Evolutionary conservation across 495 filamentous ascomycete genomes (phyloP).

Genomic region (Podospora fimiseda): DNA sequence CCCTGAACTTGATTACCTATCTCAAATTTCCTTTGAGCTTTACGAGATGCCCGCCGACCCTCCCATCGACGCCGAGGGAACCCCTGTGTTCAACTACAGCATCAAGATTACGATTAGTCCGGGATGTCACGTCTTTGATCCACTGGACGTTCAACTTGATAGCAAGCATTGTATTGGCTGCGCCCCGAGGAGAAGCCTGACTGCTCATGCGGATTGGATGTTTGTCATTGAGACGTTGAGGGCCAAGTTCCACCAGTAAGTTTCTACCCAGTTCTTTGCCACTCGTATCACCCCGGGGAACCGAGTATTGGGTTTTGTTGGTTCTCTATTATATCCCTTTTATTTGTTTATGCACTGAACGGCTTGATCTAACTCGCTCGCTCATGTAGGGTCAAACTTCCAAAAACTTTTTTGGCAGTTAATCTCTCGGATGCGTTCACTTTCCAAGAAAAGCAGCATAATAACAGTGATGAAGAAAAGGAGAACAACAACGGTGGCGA

Average conservation of each 20-base stretch:
- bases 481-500: conserved; percentile 4
- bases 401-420: conserved; percentile 86
- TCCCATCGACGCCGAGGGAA: conserved; percentile 34
- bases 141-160: conserved; percentile 90
- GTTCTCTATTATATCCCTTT: conserved; percentile 9
- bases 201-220: conserved; percentile 92
- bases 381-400: conserved; percentile 71
- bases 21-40: conserved; percentile 93
- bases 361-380: neutral
- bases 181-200: conserved; percentile 79
- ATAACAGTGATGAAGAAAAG: conserved; percentile 22
- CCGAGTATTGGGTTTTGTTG: no score
- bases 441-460: conserved; percentile 44
- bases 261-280: neutral
- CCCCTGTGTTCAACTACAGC: conserved; percentile 71
- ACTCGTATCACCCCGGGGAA: no score
- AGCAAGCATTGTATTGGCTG: conserved; percentile 91
- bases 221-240: conserved; percentile 87
- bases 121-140: conserved; percentile 92
- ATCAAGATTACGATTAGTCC: conserved; percentile 94
- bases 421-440: conserved; percentile 71
- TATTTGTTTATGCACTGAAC: neutral
- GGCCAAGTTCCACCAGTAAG: conserved; percentile 90
- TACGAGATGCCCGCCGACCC: conserved; percentile 84
- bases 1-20: conserved; percentile 95